Conservation (phyloP, 495 filamentous ascomycete genomes). For the Neurospora sp. region DNA sequence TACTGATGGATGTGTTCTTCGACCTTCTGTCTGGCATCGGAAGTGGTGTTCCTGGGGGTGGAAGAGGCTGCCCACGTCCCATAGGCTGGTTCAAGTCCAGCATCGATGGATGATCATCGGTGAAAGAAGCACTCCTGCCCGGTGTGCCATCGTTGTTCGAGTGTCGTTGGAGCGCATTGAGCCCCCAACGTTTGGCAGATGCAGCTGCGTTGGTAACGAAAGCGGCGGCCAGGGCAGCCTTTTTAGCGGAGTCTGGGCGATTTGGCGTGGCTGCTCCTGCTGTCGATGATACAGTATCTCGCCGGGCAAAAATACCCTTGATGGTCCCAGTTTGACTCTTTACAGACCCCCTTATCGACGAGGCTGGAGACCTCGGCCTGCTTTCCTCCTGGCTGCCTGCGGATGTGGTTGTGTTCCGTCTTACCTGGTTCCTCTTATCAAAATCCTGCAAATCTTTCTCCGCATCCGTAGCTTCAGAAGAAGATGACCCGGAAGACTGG, state of each 20-base stretch:
- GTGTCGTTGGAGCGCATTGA: conserved; percentile 57
- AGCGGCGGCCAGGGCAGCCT: conserved; percentile 39
- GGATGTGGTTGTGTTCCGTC: conserved; percentile 34
- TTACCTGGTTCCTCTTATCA: conserved; percentile 25
- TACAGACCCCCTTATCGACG: conserved; percentile 25
- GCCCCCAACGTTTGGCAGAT: conserved; percentile 76
- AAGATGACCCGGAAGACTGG: conserved; percentile 32
- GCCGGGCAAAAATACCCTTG: conserved; percentile 30
- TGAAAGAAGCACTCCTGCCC: conserved; percentile 9
- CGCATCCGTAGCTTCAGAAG: conserved; percentile 21
- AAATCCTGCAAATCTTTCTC: conserved; percentile 26
- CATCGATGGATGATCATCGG: conserved; percentile 12
- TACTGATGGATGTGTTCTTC: conserved; percentile 42
- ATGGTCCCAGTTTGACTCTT: conserved; percentile 28
- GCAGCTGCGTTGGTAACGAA: conserved; percentile 59
- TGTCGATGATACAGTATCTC: conserved; percentile 19
- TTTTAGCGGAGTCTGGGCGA: conserved; percentile 23
- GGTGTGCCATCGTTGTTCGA: conserved; percentile 22
- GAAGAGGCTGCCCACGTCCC: conserved; percentile 63
- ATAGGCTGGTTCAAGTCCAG: conserved; percentile 56
- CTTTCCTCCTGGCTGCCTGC: conserved; percentile 20
- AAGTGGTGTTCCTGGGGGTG: conserved; percentile 60
- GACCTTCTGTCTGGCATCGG: conserved; percentile 46
- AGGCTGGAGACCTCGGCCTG: conserved; percentile 20
- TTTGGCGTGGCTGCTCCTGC: conserved; percentile 17